Conservation (phyloP, 106 monocot species). For the Acorus gramineus region DNA sequence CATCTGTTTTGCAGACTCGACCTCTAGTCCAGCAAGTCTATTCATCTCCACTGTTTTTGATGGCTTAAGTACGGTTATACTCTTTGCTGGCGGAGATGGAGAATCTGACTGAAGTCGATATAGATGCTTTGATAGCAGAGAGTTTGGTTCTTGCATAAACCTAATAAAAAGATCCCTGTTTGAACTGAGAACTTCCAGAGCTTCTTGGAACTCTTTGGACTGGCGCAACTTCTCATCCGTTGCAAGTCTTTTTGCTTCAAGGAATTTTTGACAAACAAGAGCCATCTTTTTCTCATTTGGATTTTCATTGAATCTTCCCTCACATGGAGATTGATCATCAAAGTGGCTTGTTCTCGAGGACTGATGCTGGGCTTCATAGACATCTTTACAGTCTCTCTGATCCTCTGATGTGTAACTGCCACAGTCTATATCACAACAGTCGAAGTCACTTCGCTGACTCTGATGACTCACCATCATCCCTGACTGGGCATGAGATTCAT, state of each 20-base stretch:
- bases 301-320: conserved; percentile 5
- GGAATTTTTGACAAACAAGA: conserved; percentile 43
- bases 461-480: too few species aligned
- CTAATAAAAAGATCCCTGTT: conserved; percentile 50
- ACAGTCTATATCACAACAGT: too few species aligned
- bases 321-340: conserved; percentile 1
- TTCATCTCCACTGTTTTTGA: conserved; percentile 15
- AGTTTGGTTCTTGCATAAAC: conserved; percentile 38
- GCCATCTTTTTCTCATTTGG: conserved; percentile 25
- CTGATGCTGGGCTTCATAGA: conserved; percentile 19
- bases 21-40: too few species aligned
- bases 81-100: conserved; percentile 4
- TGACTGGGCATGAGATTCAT: not conserved
- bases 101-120: conserved; percentile 1
- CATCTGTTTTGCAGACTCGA: not conserved
- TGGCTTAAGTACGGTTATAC: conserved; percentile 37
- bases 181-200: conserved; percentile 45
- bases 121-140: conserved; percentile 14
- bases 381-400: conserved; percentile 9
- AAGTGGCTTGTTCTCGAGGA: conserved; percentile 7
- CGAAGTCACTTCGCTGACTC: too few species aligned
- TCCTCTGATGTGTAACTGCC: not conserved
- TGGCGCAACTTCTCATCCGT: conserved; percentile 28
- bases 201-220: conserved; percentile 46
- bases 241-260: conserved; percentile 40